These are phyloP conservation scores for Alnus rubra DNA, from an alignment of 306 rosid genomes.

Conservation along the genomic window DNA sequence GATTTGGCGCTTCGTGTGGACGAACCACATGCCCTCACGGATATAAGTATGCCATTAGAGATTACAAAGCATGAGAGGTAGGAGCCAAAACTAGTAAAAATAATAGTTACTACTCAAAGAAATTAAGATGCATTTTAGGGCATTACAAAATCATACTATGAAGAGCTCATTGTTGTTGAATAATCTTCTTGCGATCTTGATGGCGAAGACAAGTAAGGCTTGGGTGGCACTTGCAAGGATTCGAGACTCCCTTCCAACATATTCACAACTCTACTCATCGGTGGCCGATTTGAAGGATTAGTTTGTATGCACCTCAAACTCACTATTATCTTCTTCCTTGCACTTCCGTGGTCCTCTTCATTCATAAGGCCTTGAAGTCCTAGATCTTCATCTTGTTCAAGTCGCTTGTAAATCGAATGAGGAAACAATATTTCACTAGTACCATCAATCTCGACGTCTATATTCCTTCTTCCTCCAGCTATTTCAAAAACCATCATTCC, in stretches of 20 bases:
- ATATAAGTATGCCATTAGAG: no score
- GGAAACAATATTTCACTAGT: conserved; percentile 40
- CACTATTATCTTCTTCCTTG: conserved; percentile 25
- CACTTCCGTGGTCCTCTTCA: background rate
- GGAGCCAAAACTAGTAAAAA: no score
- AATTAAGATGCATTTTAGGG: no score
- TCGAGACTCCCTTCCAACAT: conserved; percentile 39
- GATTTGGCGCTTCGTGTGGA: no score
- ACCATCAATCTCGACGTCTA: conserved; percentile 11
- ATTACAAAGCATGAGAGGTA: no score
- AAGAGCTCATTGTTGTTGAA: no score
- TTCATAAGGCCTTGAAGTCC: conserved; percentile 1
- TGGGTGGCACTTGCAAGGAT: conserved; percentile 32
- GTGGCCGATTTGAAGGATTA: conserved; percentile 21
- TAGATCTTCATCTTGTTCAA: conserved; percentile 25
- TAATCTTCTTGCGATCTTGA: background rate
- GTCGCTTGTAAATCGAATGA: conserved; percentile 29
- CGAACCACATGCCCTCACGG: no score
- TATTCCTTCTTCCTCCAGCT: conserved; percentile 36
- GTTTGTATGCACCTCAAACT: conserved; percentile 45
- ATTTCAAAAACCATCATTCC: conserved; percentile 48
- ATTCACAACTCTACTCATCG: conserved; percentile 31
- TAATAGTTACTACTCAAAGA: no score
- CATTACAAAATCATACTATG: no score
- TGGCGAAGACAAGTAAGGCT: conserved; percentile 35